These are phyloP conservation scores for Trichoderma sp. DNA, from an alignment of 2,329 filamentous ascomycete genomes.

Conservation along the genomic window DNA sequence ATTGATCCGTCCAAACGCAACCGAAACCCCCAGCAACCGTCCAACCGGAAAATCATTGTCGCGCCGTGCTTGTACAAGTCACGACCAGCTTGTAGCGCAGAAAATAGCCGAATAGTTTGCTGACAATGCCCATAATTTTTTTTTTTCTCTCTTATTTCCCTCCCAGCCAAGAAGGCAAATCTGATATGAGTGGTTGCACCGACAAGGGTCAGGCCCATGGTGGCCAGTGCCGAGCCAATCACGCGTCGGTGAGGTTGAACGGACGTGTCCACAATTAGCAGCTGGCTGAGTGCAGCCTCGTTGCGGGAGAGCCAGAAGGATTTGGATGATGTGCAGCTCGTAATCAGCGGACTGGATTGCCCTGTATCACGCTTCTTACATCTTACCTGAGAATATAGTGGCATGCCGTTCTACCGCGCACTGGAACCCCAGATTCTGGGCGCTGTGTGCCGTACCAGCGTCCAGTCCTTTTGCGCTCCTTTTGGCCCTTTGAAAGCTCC, in stretches of 20 bases:
- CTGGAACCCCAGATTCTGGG: background rate
- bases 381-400: background rate
- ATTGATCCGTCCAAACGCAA: background rate
- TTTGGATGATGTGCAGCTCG: background rate
- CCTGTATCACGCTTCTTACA: background rate
- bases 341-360: background rate
- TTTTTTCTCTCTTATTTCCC: background rate
- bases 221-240: constrained; percentile 33
- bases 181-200: constrained; percentile 36
- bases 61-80: background rate
- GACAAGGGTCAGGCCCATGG: constrained; percentile 32
- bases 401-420: background rate
- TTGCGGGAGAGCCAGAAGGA: background rate
- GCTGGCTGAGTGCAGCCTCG: constrained; percentile 3
- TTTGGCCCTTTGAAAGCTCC: background rate
- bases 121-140: background rate
- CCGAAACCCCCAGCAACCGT: background rate
- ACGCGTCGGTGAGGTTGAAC: constrained; percentile 33
- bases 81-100: background rate
- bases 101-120: background rate
- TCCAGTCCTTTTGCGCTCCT: background rate
- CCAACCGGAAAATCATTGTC: constrained; percentile 1
- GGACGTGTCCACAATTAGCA: constrained; percentile 9
- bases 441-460: background rate
- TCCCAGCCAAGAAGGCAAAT: constrained; percentile 17